phyloP scores from a whole-genome alignment of 768 basidiomycete genomes.

The Russula sp. region DNA sequence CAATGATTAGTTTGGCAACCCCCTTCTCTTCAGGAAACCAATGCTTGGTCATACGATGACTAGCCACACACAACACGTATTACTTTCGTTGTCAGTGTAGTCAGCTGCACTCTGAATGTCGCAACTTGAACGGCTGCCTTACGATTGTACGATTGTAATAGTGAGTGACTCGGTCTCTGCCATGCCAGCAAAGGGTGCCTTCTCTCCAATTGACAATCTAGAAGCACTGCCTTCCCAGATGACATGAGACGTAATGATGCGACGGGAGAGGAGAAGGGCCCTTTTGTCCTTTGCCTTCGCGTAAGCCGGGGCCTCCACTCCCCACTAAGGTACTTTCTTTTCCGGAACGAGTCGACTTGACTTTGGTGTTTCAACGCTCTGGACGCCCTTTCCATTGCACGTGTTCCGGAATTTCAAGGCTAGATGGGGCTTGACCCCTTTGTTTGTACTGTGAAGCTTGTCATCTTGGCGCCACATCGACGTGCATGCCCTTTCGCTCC shows the following conservation, averaged over 20 bases:
- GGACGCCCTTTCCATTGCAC: neutral
- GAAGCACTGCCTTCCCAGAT: neutral
- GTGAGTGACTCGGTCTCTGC: neutral
- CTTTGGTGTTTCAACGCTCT: neutral
- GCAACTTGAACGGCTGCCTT: neutral
- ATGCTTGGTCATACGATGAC: neutral
- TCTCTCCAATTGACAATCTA: neutral
- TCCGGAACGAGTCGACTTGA: neutral
- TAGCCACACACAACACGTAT: neutral
- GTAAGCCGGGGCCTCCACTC: neutral
- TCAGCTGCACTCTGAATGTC: neutral
- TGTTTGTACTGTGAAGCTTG: neutral
- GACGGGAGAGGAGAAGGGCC: neutral
- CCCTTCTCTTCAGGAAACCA: neutral
- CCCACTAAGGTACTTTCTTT: neutral
- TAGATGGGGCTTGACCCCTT: neutral
- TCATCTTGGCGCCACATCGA: neutral
- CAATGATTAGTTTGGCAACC: too few relatives aligned
- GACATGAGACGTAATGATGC: slow-evolving; percentile 13
- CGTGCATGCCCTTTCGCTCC: neutral
- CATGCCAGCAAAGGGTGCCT: neutral
- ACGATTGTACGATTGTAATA: neutral
- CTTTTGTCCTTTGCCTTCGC: neutral
- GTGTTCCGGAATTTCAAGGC: slow-evolving; percentile 1
- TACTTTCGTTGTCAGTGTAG: neutral